Conservation (phyloP, 1,139 yeast species). For the Kurtzmaniella quercitrusa region DNA sequence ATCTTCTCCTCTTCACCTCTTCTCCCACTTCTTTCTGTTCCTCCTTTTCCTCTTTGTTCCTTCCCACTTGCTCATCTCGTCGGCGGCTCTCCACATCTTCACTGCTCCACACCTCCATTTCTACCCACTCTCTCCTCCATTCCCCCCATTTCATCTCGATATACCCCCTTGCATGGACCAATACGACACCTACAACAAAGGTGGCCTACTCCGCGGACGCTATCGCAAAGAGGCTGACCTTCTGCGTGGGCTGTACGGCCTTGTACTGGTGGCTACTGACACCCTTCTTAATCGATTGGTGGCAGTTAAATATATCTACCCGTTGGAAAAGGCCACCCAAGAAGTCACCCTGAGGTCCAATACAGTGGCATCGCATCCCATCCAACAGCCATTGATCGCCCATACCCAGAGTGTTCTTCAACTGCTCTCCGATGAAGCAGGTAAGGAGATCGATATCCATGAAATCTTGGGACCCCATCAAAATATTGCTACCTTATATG, state of each 20-base stretch:
- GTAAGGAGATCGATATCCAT: slow-evolving; percentile 76
- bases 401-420: slow-evolving; percentile 19
- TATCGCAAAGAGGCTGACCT: slow-evolving; percentile 73
- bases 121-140: background rate
- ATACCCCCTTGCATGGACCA: slow-evolving; percentile 28
- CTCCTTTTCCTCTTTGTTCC: background rate
- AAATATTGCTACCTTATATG: slow-evolving; percentile 64
- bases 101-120: background rate
- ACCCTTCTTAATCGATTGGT: slow-evolving; percentile 48
- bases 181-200: slow-evolving; percentile 54
- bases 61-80: background rate
- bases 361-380: slow-evolving; percentile 15
- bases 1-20: background rate
- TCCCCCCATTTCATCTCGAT: background rate
- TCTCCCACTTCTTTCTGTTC: background rate
- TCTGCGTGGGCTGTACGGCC: slow-evolving; percentile 91
- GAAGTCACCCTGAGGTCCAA: slow-evolving; percentile 1
- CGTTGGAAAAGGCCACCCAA: slow-evolving; percentile 27
- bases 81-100: background rate
- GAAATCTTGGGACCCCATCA: slow-evolving; percentile 61
- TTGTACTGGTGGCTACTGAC: slow-evolving; percentile 85
- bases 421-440: slow-evolving; percentile 57
- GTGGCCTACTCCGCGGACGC: slow-evolving; percentile 56
- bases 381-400: slow-evolving; percentile 11
- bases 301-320: slow-evolving; percentile 79